Base-by-base conservation (phyloP, 2,329 filamentous ascomycete genomes). In the Aspergillus cejpii region DNA sequence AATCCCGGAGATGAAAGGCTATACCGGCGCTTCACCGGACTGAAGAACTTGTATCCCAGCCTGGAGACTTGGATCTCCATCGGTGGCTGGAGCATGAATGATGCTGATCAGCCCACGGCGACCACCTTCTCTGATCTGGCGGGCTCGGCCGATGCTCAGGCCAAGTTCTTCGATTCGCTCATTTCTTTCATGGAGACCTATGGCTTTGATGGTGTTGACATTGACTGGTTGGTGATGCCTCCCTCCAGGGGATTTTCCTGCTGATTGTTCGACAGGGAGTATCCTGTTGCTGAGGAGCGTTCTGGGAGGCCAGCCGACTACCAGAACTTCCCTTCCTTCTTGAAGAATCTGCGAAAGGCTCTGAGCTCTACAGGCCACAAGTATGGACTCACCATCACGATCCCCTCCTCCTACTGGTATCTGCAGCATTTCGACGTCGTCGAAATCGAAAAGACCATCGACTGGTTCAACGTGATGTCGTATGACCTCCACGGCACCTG, bases 201-300 rank as follows among this genome's bases (percentile, higher is more conserved):
- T 50, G 60, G 59, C 2, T 73, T 76, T 40, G 67, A 71, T 47
- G 71, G 71, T 2, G 57, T 73, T 1, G 71, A 76, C 40, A 51
- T 76, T n/a, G 69, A 75, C 48, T 76, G 72, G 28, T 29, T 15
- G 2, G 28, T 29, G 6, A 3, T 29, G 6, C 12, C 11, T 14
- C 6, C 28, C 11, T 6, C 11, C 12, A 12, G 12, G 12, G 2
- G 26, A 27, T 10, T 12, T 12, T 29, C 28, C 3, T 14, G n/a
- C 28, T 29, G n/a, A 29, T 14, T 12, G 26, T 29, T 29, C 28
- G 6, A 29, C n/a, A 29, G 28, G 73, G 65, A 69, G 37, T 63
- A 67, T 38, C 60, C 60, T 0, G 55, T 42, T 0, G 68, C 70
- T 3, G 57, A 62, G 12, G 67, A 70, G 21, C 60, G 69, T 3